Conservation (phyloP, 139 green algal species). For the Coccomyxa sp. region DNA sequence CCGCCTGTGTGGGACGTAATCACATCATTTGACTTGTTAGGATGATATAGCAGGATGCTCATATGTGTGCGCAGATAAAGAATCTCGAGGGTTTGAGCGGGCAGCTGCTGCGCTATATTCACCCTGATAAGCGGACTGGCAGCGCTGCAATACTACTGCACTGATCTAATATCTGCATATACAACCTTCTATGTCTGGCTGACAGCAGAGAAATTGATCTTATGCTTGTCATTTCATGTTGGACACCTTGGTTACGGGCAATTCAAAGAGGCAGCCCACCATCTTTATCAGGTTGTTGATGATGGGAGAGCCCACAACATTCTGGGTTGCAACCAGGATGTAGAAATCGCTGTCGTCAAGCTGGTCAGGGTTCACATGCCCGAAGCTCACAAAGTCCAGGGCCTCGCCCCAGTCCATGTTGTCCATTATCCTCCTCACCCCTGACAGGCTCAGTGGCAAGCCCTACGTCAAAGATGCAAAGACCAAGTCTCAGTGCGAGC, state of each 20-base stretch:
- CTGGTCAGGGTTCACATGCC: conserved; percentile 35
- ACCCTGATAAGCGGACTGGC: neutral
- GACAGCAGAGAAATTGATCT: too few relatives aligned
- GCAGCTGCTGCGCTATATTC: neutral
- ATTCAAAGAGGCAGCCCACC: conserved; percentile 14
- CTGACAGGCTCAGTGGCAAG: conserved; percentile 63
- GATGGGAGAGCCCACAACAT: conserved; percentile 68
- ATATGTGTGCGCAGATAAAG: neutral
- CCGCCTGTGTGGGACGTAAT: conserved; percentile 10
- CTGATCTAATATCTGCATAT: neutral
- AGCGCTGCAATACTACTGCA: neutral
- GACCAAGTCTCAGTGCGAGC: too few relatives aligned
- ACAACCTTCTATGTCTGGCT: neutral
- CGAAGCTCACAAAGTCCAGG: conserved; percentile 53
- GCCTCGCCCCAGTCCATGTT: conserved; percentile 79
- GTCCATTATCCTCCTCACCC: conserved; percentile 65
- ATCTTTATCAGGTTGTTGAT: conserved; percentile 48
- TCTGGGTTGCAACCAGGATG: conserved; percentile 48
- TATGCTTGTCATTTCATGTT: neutral
- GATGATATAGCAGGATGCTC: neutral
- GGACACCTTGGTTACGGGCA: neutral
- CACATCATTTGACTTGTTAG: neutral
- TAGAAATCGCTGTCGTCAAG: conserved; percentile 26
- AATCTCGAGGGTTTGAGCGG: neutral
- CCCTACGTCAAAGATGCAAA: conserved; percentile 29